Percentiles rank a stretch among this genome's conserved stretches.
Evolutionary conservation across 2,329 filamentous ascomycete genomes (phyloP).

Genomic region (Epichloe coenophiala): DNA sequence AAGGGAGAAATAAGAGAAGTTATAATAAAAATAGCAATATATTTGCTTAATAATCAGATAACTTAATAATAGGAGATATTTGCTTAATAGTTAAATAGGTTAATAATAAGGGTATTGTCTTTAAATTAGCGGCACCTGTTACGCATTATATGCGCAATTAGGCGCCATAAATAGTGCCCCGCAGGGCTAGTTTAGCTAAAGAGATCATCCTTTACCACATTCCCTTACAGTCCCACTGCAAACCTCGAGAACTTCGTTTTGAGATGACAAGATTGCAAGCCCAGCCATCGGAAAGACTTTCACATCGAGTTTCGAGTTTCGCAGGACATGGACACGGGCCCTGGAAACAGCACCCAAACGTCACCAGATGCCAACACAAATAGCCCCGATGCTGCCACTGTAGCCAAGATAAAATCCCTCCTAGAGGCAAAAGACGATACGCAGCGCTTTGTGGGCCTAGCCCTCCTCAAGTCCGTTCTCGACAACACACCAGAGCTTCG

Average conservation of each 20-base stretch:
- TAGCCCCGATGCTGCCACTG: constrained; percentile 9
- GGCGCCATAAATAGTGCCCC: too few relatives aligned
- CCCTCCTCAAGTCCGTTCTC: constrained; percentile 51
- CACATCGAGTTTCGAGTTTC: neutral
- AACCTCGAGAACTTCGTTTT: neutral
- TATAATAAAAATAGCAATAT: too few relatives aligned
- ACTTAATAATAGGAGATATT: too few relatives aligned
- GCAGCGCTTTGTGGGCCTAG: constrained; percentile 53
- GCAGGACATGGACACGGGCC: neutral
- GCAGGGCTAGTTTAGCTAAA: too few relatives aligned
- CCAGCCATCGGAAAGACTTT: neutral
- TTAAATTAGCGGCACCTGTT: too few relatives aligned
- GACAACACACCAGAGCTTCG: constrained; percentile 43
- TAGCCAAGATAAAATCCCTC: constrained; percentile 39
- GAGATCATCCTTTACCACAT: too few relatives aligned
- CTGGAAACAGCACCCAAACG: neutral
- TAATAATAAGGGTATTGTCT: too few relatives aligned
- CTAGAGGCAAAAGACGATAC: constrained; percentile 51
- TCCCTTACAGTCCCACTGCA: neutral
- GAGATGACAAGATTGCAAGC: too few relatives aligned
- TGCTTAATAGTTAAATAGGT: too few relatives aligned
- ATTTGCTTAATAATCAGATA: too few relatives aligned
- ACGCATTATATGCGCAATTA: too few relatives aligned
- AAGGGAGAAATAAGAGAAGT: too few relatives aligned
- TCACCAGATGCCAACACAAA: neutral